Conservation (phyloP, 1,139 yeast genomes). For the Saccharomycopsis crataegensis region DNA sequence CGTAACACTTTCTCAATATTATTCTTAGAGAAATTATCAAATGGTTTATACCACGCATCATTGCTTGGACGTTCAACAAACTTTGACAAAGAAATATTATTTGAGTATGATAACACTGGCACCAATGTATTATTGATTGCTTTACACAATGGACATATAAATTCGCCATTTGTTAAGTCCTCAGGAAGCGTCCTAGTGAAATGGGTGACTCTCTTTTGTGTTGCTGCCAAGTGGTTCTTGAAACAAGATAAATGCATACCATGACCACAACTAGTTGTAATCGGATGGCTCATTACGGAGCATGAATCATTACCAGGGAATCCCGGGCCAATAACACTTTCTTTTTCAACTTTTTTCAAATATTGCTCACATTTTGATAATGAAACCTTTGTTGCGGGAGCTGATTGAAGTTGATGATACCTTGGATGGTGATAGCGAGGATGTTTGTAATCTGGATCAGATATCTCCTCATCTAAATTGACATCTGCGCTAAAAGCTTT, state of each 20-base stretch:
- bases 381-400: constrained; percentile 9
- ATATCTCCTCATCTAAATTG: constrained; percentile 37
- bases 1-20: neutral
- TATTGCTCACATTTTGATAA: constrained; percentile 31
- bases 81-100: constrained; percentile 1
- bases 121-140: constrained; percentile 77
- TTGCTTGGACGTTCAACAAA: constrained; percentile 3
- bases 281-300: constrained; percentile 39
- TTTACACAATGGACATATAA: constrained; percentile 86
- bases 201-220: constrained; percentile 53
- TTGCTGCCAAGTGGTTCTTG: constrained; percentile 48
- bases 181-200: constrained; percentile 81
- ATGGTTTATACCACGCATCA: constrained; percentile 7
- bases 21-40: constrained; percentile 5
- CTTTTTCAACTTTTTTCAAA: constrained; percentile 33
- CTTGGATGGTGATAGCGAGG: constrained; percentile 1
- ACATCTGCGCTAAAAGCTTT: constrained; percentile 52
- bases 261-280: constrained; percentile 85
- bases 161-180: constrained; percentile 60
- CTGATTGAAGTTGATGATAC: constrained; percentile 12
- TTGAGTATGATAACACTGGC: constrained; percentile 40
- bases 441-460: neutral
- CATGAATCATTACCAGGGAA: constrained; percentile 38
- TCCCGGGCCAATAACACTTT: constrained; percentile 62
- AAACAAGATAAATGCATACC: constrained; percentile 86